phyloP scores from a whole-genome alignment of 306 rosid species.

The Cicer pinnatifidum region DNA sequence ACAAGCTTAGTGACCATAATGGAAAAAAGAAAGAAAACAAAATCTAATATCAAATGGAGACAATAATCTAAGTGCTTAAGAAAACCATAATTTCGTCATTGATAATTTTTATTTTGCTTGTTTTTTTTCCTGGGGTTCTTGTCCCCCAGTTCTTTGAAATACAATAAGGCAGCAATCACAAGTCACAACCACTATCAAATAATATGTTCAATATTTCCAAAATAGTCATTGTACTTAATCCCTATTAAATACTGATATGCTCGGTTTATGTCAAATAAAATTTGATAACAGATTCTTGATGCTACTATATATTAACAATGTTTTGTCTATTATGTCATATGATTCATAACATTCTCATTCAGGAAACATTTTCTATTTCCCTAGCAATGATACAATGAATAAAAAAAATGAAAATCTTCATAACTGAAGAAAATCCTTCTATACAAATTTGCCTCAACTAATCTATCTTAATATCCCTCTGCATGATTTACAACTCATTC shows the following conservation, averaged over 20 bases:
- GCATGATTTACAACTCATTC: constrained; percentile 9
- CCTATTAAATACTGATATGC: not conserved
- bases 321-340: not conserved
- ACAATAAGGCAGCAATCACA: not conserved
- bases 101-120: no score
- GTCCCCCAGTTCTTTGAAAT: not conserved
- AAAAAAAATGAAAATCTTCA: not conserved
- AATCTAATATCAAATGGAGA: no score
- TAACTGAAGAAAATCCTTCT: not conserved
- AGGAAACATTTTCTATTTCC: not conserved
- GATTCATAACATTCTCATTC: not conserved
- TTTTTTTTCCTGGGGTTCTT: no score
- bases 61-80: no score
- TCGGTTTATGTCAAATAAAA: not conserved
- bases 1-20: no score
- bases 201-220: not conserved
- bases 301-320: not conserved
- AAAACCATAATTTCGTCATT: no score
- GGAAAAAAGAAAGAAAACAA: no score
- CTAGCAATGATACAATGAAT: constrained; percentile 10
- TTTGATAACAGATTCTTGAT: not conserved
- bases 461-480: constrained; percentile 29
- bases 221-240: not conserved
- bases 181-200: not conserved
- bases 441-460: constrained; percentile 38